A percentile compares a stretch with the other conserved stretches of the same genome.
These are phyloP conservation scores for Madurella mycetomatis DNA, from an alignment of 2,329 filamentous ascomycete species.

Conservation along the genomic window DNA sequence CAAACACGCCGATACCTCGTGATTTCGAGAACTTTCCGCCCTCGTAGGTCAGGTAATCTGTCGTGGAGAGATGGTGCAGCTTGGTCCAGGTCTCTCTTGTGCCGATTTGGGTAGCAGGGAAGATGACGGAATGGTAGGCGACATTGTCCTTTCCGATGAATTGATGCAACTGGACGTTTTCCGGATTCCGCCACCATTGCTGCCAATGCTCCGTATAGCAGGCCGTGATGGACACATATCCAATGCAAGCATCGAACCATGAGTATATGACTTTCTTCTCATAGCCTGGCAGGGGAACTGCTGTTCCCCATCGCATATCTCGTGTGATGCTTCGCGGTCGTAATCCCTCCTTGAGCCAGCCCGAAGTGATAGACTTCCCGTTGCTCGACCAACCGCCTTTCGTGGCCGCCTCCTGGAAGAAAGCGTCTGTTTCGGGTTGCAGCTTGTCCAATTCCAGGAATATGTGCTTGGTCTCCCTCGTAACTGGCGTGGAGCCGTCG, in stretches of 20 bases:
- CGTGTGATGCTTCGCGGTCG: constrained; percentile 66
- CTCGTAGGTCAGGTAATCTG: constrained; percentile 69
- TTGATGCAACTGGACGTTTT: constrained; percentile 69
- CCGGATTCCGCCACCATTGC: constrained; percentile 70
- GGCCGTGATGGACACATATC: constrained; percentile 71
- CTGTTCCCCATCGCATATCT: constrained; percentile 63
- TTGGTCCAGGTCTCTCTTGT: constrained; percentile 70
- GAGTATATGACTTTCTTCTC: constrained; percentile 59
- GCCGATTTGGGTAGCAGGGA: constrained; percentile 67
- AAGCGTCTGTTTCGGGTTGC: constrained; percentile 59
- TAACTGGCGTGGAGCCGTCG: constrained; percentile 49
- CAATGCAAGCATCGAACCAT: constrained; percentile 71
- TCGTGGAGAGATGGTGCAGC: constrained; percentile 67
- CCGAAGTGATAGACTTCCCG: constrained; percentile 55
- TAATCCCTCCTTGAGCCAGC: constrained; percentile 61
- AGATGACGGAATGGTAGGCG: constrained; percentile 69
- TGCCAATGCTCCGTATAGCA: constrained; percentile 70
- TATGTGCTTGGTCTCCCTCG: too few relatives aligned
- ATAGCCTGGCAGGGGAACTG: constrained; percentile 30
- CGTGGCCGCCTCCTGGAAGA: constrained; percentile 55
- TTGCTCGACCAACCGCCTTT: constrained; percentile 60
- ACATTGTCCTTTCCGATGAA: constrained; percentile 78
- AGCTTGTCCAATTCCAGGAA: constrained; percentile 57
- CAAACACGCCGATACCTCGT: constrained; percentile 68
- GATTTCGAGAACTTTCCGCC: constrained; percentile 72